These are phyloP conservation scores for Entrophospora sp. DNA, from an alignment of 192 early-diverging fungal species.

Conservation along the genomic window DNA sequence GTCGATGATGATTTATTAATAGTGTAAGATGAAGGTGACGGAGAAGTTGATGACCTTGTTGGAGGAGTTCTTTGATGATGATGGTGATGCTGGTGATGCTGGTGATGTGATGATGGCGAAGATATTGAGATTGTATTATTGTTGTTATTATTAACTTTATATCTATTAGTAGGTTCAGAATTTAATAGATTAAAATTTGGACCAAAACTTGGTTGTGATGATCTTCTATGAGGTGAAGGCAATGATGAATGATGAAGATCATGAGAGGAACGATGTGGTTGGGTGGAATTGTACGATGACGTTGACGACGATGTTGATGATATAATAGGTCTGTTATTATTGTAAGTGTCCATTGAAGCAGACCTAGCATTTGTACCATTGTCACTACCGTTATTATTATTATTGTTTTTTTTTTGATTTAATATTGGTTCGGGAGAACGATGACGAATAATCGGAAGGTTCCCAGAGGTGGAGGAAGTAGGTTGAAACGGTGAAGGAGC, in stretches of 20 bases:
- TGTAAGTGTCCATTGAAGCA: background rate
- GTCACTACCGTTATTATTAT: no score
- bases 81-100: no score
- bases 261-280: background rate
- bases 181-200: constrained; percentile 18
- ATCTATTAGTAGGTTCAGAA: constrained; percentile 1
- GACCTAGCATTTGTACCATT: background rate
- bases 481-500: constrained; percentile 5
- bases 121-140: background rate
- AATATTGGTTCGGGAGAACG: constrained; percentile 15
- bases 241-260: background rate
- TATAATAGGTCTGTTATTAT: no score
- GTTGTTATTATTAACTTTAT: background rate
- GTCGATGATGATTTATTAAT: background rate
- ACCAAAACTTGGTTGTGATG: constrained; percentile 15
- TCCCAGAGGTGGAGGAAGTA: no score
- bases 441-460: no score
- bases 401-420: no score
- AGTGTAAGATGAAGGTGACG: background rate
- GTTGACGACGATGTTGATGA: background rate
- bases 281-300: background rate
- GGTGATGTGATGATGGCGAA: no score
- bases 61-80: background rate
- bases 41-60: background rate
- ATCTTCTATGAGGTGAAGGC: background rate